Base-by-base conservation (phyloP, 2,329 filamentous ascomycete genomes). In the Microascus cirrosus region DNA sequence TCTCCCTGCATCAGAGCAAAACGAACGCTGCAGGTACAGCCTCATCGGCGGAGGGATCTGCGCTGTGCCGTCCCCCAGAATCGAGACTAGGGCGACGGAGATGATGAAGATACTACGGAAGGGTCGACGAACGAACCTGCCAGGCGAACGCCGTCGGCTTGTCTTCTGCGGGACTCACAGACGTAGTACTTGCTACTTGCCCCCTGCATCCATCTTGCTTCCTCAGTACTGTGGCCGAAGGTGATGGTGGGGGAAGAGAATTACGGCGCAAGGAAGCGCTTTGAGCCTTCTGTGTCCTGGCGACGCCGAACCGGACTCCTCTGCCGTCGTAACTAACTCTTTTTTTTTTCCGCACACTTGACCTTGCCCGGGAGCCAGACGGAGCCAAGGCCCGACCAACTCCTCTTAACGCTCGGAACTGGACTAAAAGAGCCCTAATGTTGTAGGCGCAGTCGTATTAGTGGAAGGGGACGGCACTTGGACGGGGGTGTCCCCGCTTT, bases 1-100 rank as follows among this genome's bases (percentile, higher is more conserved):
- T 53, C 10, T 55, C 10, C 39, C 50, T 57, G 45, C 52, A 35
- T 36, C 55, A 28, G n/a, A 22, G 55, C 28, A 56, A 56, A 56
- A 24, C 45, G 5, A 20, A 50, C 45, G 28, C 50, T 58, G 56
- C 56, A 53, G 48, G 34, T 32, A 48, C 56, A 18, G 51, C 56
- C 42, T 58, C 56, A 53, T 58, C 50, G 20, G 35, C 50, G 28
- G 50, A 53, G 32, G 45, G 56, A 58, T 58, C 56, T 58, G n/a
- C 50, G 22, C 45, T 50, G 45, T 11, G n/a, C 36, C 36, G 36
- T 32, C 28, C 20, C 45, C 24, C 2, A 20, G n/a, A 50, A 12
- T 45, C 15, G 8, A 7, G 13, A 45, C 39, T n/a, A 45, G 15
- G 39, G n/a, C 15, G 39, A 15, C 39, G 15, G 15, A n/a, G 39